A percentile compares a stretch with the other conserved stretches of the same genome.
Evolutionary conservation across 441 rosid genomes (phyloP).

Genomic region (Flueggea neowawraea): DNA sequence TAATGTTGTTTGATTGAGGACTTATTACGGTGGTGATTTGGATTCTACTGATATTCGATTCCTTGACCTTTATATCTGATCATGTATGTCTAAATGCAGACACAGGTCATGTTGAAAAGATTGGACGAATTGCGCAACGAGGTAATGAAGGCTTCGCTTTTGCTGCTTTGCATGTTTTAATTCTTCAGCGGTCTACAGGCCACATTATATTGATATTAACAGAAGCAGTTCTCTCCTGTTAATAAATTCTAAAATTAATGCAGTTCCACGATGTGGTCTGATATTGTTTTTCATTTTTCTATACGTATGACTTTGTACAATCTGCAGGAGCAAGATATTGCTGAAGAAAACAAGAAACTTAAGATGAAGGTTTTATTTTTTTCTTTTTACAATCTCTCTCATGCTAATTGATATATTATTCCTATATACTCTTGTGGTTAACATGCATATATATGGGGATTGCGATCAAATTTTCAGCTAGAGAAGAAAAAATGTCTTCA

Average conservation of each 20-base stretch:
- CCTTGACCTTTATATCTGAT: neutral
- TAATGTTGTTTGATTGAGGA: neutral
- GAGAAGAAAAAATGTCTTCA: conserved; percentile 12
- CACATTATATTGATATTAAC: neutral
- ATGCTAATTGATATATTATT: neutral
- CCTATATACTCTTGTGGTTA: neutral
- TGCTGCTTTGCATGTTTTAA: neutral
- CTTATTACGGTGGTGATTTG: neutral
- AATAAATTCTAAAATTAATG: neutral
- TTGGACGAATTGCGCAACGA: conserved; percentile 24
- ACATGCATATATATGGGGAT: neutral
- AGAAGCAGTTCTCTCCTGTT: no score
- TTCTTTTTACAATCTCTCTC: neutral
- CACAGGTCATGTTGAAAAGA: conserved; percentile 19
- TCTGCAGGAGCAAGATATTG: conserved; percentile 25
- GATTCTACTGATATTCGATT: no score
- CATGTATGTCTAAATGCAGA: conserved; percentile 17
- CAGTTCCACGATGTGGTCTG: neutral
- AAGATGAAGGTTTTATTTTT: conserved; percentile 21
- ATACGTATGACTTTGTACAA: neutral
- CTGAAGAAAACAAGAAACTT: conserved; percentile 28
- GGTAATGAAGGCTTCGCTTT: conserved; percentile 12
- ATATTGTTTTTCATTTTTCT: neutral
- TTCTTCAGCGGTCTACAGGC: neutral
- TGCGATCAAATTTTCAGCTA: conserved; percentile 17